A percentile compares a stretch with the other conserved stretches of the same genome.
These are phyloP conservation scores for Eimeria acervulina DNA, from an alignment of 169 alveolate species.

Conservation along the genomic window DNA sequence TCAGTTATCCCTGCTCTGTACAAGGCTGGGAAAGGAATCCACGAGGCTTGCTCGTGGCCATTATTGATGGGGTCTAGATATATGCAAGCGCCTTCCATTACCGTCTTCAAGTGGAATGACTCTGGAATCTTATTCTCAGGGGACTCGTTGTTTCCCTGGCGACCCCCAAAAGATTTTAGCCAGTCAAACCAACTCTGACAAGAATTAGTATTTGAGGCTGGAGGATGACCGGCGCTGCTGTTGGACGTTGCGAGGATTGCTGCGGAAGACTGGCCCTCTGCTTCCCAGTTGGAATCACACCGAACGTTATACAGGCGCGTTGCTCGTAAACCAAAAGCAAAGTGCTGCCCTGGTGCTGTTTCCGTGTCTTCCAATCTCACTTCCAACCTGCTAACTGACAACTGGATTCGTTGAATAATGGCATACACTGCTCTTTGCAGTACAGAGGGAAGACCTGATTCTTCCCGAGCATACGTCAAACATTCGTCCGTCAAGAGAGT, in stretches of 20 bases:
- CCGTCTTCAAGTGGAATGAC: slow-evolving; percentile 63
- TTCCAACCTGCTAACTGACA: slow-evolving; percentile 31
- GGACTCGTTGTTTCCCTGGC: background rate
- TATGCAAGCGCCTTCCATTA: slow-evolving; percentile 8
- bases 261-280: background rate
- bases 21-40: slow-evolving; percentile 70
- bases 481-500: slow-evolving; percentile 80
- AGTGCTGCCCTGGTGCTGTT: slow-evolving; percentile 42
- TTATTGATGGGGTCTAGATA: slow-evolving; percentile 55
- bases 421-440: slow-evolving; percentile 61
- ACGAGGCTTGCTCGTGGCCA: slow-evolving; percentile 36
- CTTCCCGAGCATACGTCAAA: slow-evolving; percentile 79
- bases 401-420: slow-evolving; percentile 40
- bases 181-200: slow-evolving; percentile 55
- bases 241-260: background rate
- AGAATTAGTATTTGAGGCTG: background rate
- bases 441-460: slow-evolving; percentile 74
- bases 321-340: slow-evolving; percentile 60
- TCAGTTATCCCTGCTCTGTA: slow-evolving; percentile 18
- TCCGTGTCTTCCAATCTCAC: slow-evolving; percentile 72
- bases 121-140: slow-evolving; percentile 34
- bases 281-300: slow-evolving; percentile 53
- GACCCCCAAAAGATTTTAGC: background rate
- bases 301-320: slow-evolving; percentile 53
- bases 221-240: background rate